These are phyloP conservation scores for Boletus bicolor DNA, from an alignment of 768 basidiomycete species.

Conservation along the genomic window DNA sequence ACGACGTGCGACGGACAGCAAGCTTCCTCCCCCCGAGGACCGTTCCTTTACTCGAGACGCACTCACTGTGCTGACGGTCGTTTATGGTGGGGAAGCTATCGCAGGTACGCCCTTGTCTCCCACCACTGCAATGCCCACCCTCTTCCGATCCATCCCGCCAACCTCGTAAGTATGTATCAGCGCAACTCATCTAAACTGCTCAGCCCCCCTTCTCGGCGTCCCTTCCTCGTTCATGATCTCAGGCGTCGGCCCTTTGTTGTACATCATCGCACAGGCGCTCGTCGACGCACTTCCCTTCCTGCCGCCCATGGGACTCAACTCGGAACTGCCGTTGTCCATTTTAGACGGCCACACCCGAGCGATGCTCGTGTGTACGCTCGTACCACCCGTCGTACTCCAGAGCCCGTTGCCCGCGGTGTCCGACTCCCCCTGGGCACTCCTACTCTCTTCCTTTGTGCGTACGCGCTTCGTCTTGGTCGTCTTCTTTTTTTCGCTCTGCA, in stretches of 20 bases:
- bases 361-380: constrained; percentile 71
- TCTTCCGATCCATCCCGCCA: neutral
- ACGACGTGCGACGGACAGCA: constrained; percentile 33
- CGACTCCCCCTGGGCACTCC: constrained; percentile 71
- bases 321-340: constrained; percentile 70
- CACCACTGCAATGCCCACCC: neutral
- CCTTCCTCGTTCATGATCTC: constrained; percentile 82
- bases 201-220: constrained; percentile 61
- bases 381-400: constrained; percentile 62
- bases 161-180: neutral
- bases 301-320: constrained; percentile 45
- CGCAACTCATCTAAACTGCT: neutral
- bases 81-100: constrained; percentile 77
- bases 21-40: constrained; percentile 37
- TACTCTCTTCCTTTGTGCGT: constrained; percentile 69
- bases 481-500: neutral
- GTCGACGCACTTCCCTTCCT: constrained; percentile 54
- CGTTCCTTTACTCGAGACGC: constrained; percentile 58
- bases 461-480: no score
- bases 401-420: constrained; percentile 50
- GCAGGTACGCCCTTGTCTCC: constrained; percentile 43
- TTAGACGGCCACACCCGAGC: constrained; percentile 80
- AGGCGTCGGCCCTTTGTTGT: constrained; percentile 61
- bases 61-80: constrained; percentile 58
- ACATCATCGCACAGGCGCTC: constrained; percentile 55